Base-by-base conservation (phyloP, 2,329 filamentous ascomycete species). In the Lasiodiplodia gonubiensis region DNA sequence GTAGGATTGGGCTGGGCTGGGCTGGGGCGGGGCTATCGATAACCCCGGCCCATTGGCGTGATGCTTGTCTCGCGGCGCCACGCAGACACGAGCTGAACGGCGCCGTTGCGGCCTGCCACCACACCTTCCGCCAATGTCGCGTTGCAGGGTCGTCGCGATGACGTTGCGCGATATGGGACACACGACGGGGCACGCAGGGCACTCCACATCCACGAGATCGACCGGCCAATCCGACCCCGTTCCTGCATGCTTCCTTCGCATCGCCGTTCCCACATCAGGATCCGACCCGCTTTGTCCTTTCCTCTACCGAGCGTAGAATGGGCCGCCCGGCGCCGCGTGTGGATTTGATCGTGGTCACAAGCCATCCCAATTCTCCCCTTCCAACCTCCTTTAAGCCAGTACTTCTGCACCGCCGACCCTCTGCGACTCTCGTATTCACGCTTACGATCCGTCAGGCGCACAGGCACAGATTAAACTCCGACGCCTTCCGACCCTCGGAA, bases 121-220 rank as follows among this genome's bases (percentile, higher is more conserved):
- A 51, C 48, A 51, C 48, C 23, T 25, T 35, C 16, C 8, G 21
- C 8, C 55, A 23, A 48, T 39, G 55, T 60, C 55, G 55, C 55
- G 55, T 60, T 60, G 55, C 55, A 60, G 57, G 39, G 57, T 60
- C 57, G 39, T 48, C 12, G 18, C 42, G 2, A 37, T 63, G 59
- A 63, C 59, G 59, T 63, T 25, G 23, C 39, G 30, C 30, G 5
- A 18, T 27, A 8, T 23, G 18, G n/a, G 25, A 33, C 5, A 37
- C 16, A 14, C 27, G 35, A 25, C 23, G 37, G 55, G 54, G 30
- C 23, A 33, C 54, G 54, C 12, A 39, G 39, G 42, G 8, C 42
- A 48, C 23, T 30, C 27, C 42, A 63, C 46, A 21, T 7, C 30
- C 59, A 37, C 59, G 46, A 49, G 57, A 61, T 61, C 57, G 57